Conservation (phyloP, 2,329 filamentous ascomycete species). For the Ceratocystis lukuohia region DNA sequence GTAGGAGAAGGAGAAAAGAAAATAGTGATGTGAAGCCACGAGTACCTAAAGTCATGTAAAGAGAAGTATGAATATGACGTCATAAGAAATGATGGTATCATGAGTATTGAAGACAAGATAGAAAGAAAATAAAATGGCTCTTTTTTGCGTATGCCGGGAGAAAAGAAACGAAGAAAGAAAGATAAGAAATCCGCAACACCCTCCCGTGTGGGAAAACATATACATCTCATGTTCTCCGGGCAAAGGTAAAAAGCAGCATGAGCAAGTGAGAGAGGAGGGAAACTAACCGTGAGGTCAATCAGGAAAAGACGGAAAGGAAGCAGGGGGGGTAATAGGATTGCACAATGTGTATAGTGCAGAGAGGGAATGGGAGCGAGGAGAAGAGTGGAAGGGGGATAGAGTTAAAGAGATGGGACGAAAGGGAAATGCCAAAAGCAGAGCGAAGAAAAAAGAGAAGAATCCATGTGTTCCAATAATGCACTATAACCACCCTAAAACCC, state of each 20-base stretch:
- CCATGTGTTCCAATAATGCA: background rate
- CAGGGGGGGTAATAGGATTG: too few species aligned
- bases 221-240: too few species aligned
- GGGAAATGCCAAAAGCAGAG: background rate
- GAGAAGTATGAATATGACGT: slow-evolving; percentile 8
- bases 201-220: too few species aligned
- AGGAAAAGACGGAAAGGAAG: background rate
- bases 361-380: background rate
- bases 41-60: background rate
- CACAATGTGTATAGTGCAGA: background rate
- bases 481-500: background rate
- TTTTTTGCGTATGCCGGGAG: background rate
- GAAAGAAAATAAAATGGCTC: slow-evolving; percentile 1
- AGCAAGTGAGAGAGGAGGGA: background rate
- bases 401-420: slow-evolving; percentile 2
- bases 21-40: background rate
- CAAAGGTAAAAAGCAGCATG: too few species aligned
- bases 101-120: slow-evolving; percentile 6
- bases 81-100: slow-evolving; percentile 16
- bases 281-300: background rate
- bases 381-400: background rate
- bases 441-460: slow-evolving; percentile 4
- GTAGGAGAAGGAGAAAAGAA: background rate
- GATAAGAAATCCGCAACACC: background rate
- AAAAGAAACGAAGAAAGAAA: background rate